These are phyloP conservation scores for Fusarium lyarnte DNA, from an alignment of 2,329 filamentous ascomycete genomes.

Conservation along the genomic window DNA sequence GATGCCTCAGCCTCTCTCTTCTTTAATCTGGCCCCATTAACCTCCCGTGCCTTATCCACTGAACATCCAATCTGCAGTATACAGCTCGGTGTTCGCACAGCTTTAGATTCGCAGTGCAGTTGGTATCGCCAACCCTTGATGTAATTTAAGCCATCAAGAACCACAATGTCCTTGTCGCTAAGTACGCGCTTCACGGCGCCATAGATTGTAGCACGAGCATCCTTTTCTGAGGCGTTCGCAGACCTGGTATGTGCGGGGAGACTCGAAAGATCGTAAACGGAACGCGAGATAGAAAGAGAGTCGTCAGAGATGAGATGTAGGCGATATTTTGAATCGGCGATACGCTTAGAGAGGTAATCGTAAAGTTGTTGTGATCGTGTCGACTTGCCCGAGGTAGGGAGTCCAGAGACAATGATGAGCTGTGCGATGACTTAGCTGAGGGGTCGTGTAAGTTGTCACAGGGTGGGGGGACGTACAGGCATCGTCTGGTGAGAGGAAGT, in stretches of 20 bases:
- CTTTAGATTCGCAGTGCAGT: conserved; percentile 85
- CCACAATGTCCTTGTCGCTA: conserved; percentile 76
- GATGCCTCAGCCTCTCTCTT: conserved; percentile 9
- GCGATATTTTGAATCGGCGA: conserved; percentile 64
- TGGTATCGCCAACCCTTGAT: conserved; percentile 93
- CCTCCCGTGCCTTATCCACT: conserved; percentile 59
- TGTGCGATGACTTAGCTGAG: conserved; percentile 45
- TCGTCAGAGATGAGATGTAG: conserved; percentile 81
- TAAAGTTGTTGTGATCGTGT: conserved; percentile 73
- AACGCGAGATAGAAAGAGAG: conserved; percentile 72
- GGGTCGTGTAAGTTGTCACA: conserved; percentile 1
- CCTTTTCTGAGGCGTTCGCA: conserved; percentile 80
- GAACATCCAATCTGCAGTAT: conserved; percentile 73
- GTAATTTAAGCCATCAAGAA: conserved; percentile 84
- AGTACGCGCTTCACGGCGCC: conserved; percentile 82
- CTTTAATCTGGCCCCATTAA: conserved; percentile 69
- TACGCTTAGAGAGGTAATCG: conserved; percentile 69
- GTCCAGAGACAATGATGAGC: conserved; percentile 74
- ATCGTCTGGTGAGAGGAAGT: conserved; percentile 15
- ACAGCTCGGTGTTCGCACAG: conserved; percentile 77
- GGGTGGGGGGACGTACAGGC: conserved; percentile 33
- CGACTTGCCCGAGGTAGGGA: conserved; percentile 75
- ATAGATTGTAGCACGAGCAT: conserved; percentile 79
- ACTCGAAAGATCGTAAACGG: conserved; percentile 74
- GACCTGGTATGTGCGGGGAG: conserved; percentile 70